phyloP scores from a whole-genome alignment of 805 yeast species.

The Hanseniaspora nectarophila region DNA sequence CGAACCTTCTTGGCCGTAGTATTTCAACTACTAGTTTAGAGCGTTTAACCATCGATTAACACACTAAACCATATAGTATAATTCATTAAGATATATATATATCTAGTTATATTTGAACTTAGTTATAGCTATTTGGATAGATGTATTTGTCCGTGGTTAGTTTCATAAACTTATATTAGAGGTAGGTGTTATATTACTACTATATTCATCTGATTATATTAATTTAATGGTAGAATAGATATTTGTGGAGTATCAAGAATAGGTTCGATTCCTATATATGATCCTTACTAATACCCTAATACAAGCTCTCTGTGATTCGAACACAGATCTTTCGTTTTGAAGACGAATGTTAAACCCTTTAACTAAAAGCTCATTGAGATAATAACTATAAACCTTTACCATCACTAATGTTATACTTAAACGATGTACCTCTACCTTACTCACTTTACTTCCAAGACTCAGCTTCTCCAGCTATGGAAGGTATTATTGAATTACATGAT shows the following conservation, averaged over 20 bases:
- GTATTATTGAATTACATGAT: constrained; percentile 21
- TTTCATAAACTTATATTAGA: no score
- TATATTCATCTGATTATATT: neutral
- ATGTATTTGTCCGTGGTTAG: no score
- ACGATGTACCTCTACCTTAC: constrained; percentile 23
- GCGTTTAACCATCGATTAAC: no score
- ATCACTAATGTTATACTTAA: neutral
- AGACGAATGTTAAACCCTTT: constrained; percentile 1
- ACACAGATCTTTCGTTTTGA: constrained; percentile 1
- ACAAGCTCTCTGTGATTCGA: constrained; percentile 1
- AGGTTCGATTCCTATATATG: neutral
- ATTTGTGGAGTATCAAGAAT: neutral
- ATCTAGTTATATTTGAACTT: no score
- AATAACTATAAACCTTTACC: neutral
- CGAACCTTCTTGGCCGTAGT: no score
- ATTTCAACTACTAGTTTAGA: no score
- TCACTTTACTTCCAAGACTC: constrained; percentile 21
- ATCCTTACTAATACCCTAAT: neutral
- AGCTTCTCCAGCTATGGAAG: constrained; percentile 19
- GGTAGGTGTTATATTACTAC: no score
- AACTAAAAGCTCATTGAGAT: neutral
- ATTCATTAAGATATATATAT: no score
- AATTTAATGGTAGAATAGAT: neutral
- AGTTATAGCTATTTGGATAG: no score
- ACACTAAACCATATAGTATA: no score